These are phyloP conservation scores for Penicillium taxi DNA, from an alignment of 495 filamentous ascomycete species.

Conservation along the genomic window DNA sequence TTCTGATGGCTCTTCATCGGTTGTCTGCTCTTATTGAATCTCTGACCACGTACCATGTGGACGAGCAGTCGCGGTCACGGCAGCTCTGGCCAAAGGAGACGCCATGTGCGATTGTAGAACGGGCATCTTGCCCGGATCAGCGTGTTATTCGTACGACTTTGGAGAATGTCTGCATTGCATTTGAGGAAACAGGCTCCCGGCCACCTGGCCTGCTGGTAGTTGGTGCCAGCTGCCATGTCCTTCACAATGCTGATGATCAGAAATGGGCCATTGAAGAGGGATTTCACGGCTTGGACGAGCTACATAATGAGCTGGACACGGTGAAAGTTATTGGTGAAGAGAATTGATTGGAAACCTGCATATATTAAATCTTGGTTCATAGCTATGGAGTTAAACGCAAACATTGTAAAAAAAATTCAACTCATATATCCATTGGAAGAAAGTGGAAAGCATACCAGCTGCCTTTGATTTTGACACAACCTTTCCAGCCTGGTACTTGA, in stretches of 20 bases:
- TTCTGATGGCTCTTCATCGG: constrained; percentile 90
- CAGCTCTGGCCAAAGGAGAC: constrained; percentile 47
- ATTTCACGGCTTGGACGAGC: constrained; percentile 55
- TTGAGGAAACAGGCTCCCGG: constrained; percentile 82
- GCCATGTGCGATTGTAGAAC: constrained; percentile 86
- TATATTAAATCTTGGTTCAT: too few relatives aligned
- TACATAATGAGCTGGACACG: constrained; percentile 22
- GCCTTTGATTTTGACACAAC: too few relatives aligned
- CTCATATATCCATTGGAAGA: too few relatives aligned
- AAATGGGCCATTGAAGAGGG: constrained; percentile 90
- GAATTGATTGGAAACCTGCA: constrained; percentile 7
- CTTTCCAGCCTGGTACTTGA: too few relatives aligned
- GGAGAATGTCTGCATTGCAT: constrained; percentile 65
- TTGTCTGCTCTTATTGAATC: constrained; percentile 61
- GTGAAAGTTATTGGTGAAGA: constrained; percentile 8
- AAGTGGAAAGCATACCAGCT: too few relatives aligned
- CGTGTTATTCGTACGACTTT: constrained; percentile 83
- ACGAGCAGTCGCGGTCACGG: constrained; percentile 16
- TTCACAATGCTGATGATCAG: constrained; percentile 45
- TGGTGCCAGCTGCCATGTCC: constrained; percentile 71
- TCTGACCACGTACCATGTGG: constrained; percentile 37
- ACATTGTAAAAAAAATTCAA: too few relatives aligned
- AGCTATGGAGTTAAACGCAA: too few relatives aligned
- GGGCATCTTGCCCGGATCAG: constrained; percentile 93
- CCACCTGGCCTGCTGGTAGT: constrained; percentile 90